These are phyloP conservation scores for Glycine tomentella DNA, from an alignment of 306 rosid genomes.

Conservation along the genomic window DNA sequence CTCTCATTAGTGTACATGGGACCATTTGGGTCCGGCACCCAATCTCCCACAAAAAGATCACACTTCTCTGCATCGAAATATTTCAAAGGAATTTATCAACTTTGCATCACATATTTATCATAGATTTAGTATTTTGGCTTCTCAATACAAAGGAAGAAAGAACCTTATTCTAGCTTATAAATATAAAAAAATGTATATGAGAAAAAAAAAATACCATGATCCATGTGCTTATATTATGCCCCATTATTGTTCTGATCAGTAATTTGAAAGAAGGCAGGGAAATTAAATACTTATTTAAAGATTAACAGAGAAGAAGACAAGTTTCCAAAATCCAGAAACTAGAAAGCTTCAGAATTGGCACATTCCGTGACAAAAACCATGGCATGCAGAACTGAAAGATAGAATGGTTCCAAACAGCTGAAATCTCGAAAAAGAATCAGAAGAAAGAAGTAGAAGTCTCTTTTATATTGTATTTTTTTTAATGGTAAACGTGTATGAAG, in stretches of 20 bases:
- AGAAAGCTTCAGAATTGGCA: slow-evolving; percentile 13
- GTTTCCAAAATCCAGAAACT: slow-evolving; percentile 8
- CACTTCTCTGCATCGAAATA: slow-evolving; percentile 52
- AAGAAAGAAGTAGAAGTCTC: not conserved
- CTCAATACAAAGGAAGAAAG: not conserved
- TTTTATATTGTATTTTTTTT: no score
- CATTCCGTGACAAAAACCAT: not conserved
- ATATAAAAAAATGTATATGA: no score
- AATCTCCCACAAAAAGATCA: slow-evolving; percentile 80
- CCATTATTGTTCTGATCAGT: not conserved
- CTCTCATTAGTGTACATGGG: slow-evolving; percentile 76
- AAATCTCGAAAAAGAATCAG: not conserved
- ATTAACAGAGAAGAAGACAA: slow-evolving; percentile 9
- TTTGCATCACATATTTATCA: not conserved
- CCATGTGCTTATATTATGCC: not conserved
- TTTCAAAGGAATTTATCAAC: not conserved
- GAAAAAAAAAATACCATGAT: not conserved
- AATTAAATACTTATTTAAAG: not conserved
- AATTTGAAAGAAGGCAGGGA: not conserved
- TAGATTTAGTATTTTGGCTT: not conserved
- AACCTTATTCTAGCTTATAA: not conserved
- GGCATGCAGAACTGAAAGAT: slow-evolving; percentile 4
- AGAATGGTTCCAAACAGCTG: not conserved
- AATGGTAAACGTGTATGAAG: not conserved
- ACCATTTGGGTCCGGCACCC: slow-evolving; percentile 69